A percentile compares a stretch with the other conserved stretches of the same genome.
Conservation (phyloP, 1,284 basidiomycete genomes). For the Phenoliferia sp. region DNA sequence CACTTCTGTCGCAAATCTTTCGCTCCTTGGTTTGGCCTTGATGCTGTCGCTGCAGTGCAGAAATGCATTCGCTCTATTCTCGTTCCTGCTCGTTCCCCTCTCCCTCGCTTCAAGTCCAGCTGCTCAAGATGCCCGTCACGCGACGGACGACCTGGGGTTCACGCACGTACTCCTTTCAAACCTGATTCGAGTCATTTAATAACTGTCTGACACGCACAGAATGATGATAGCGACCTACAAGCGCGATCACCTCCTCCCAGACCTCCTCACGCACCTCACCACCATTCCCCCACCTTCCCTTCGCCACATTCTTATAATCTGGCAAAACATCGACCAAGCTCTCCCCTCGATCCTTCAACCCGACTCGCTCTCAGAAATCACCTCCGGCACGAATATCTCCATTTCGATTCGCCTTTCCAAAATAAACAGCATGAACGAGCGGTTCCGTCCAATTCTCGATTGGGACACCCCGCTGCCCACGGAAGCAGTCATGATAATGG, state of each 20-base stretch:
- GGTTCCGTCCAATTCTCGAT: conserved; percentile 22
- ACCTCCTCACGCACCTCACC: conserved; percentile 24
- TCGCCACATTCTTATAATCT: conserved; percentile 28
- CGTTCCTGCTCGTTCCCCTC: too few species aligned
- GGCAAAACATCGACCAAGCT: conserved; percentile 28
- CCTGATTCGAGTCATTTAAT: too few species aligned
- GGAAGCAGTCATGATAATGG: conserved; percentile 30
- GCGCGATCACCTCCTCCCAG: conserved; percentile 19
- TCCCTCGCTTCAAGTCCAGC: too few species aligned
- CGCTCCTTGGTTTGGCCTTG: too few species aligned
- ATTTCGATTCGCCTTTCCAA: conserved; percentile 23
- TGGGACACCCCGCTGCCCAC: conserved; percentile 26
- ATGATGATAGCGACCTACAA: conserved; percentile 33
- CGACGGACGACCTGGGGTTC: too few species aligned
- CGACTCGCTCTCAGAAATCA: conserved; percentile 7
- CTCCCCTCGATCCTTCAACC: conserved; percentile 21
- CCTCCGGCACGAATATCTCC: conserved; percentile 13
- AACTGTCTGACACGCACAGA: too few species aligned
- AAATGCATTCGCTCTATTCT: too few species aligned
- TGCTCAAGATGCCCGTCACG: too few species aligned
- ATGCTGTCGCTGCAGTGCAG: too few species aligned
- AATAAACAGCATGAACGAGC: conserved; percentile 34
- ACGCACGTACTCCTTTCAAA: too few species aligned
- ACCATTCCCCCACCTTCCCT: conserved; percentile 24
- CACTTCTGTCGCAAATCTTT: too few species aligned